Base-by-base conservation (phyloP, 2,329 filamentous ascomycete species). In the Fusarium sp. region DNA sequence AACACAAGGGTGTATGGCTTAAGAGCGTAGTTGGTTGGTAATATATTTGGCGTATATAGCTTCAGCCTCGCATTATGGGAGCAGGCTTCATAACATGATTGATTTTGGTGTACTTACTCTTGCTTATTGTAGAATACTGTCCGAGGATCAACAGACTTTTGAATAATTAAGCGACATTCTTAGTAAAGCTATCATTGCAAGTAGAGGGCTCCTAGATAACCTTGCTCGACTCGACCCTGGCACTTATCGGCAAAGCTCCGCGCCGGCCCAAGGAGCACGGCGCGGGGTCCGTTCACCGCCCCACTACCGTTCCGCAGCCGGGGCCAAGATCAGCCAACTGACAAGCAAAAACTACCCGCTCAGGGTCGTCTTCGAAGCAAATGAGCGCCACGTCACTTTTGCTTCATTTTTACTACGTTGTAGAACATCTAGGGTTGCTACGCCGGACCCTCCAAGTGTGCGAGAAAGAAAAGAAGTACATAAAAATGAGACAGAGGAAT, bases 221-320 rank as follows among this genome's bases (percentile, higher is more conserved):
- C 32, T 17, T 54, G 22, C 14, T 28, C 20, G 20, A 38, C 50
- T 54, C n/a, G 24, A 54, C 51, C 51, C 51, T 39, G 11, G 20
- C n/a, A 17, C 24, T 58, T 30, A 42, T 42, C 44, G 34, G 66
- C 34, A 34, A 59, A 41, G 48, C 36, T 39, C 62, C 59, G 24
- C 38, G 38, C 50, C 59, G 48, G 48, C 30, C 48, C 30, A 51
- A 51, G 48, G 48, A 51, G 22, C n/a, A 51, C 48, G 68, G 54
- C 54, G 50, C 61, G 54, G 67, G 57, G 67, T 65, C 71, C 62
- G 67, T 62, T 60, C 50, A 54, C 55, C 44, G 39, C 62, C 72
- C 72, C 69, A 72, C 72, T 72, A 55, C 58, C 67, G 66, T 68
- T 74, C 72, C 55, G 62, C 59, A 62, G 56, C 72, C 42, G 62